These are phyloP conservation scores for Staphylotrichum longicolle DNA, from an alignment of 495 filamentous ascomycete genomes.

Conservation along the genomic window DNA sequence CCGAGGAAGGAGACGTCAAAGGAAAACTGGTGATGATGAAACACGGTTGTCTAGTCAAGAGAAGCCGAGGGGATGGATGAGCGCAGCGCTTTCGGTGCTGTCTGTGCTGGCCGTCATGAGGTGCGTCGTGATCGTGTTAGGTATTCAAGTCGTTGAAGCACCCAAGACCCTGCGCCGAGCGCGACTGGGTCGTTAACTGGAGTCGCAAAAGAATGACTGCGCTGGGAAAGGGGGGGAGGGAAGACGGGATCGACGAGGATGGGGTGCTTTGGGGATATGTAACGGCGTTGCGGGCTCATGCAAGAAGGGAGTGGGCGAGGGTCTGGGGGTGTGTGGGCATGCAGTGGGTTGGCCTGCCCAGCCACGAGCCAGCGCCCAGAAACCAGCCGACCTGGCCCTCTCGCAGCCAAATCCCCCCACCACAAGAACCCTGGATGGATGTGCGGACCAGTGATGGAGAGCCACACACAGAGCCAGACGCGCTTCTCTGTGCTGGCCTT, in stretches of 20 bases:
- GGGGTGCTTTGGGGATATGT: slow-evolving; percentile 31
- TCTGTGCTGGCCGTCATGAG: slow-evolving; percentile 9
- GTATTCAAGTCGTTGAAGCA: slow-evolving; percentile 6
- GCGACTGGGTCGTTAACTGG: slow-evolving; percentile 30
- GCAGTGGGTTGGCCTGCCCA: background rate
- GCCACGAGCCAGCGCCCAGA: slow-evolving; percentile 1
- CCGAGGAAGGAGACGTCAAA: background rate
- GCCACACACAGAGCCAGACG: slow-evolving; percentile 26
- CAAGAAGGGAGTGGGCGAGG: slow-evolving; percentile 9
- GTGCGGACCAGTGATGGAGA: slow-evolving; percentile 24
- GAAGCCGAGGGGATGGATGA: slow-evolving; percentile 8
- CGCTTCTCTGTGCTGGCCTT: slow-evolving; percentile 4
- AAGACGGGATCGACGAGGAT: slow-evolving; percentile 25
- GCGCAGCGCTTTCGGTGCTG: slow-evolving; percentile 18
- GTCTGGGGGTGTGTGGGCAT: slow-evolving; percentile 5
- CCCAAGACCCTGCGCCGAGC: slow-evolving; percentile 34
- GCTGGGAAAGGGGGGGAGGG: slow-evolving; percentile 29
- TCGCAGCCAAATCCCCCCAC: too few relatives aligned
- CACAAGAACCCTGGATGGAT: too few relatives aligned
- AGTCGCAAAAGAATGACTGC: slow-evolving; percentile 40
- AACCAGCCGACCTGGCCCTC: slow-evolving; percentile 13
- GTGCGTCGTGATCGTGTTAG: slow-evolving; percentile 9
- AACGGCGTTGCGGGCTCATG: slow-evolving; percentile 23
- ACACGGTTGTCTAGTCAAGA: slow-evolving; percentile 19
- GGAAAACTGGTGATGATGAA: slow-evolving; percentile 13